Base-by-base conservation (phyloP, 805 yeast genomes). In the Myxozyma neglecta region DNA sequence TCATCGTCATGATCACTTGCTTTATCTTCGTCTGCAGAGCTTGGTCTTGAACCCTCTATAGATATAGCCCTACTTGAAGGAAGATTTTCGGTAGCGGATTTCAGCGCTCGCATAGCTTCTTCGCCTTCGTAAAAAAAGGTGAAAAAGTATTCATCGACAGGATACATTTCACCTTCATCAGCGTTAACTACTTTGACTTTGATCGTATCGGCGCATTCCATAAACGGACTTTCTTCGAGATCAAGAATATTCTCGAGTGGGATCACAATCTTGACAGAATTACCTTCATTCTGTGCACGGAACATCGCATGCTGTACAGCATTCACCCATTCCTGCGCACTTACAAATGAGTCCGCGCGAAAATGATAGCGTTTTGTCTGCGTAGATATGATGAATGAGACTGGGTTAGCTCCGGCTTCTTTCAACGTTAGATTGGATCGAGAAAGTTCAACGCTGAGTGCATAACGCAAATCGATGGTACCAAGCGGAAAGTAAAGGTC, bases 401-500 rank as follows among this genome's bases (percentile, higher is more conserved):
- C 75, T 0, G 76, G 70, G 37, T 70, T 70, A 6, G 69, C 71
- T 49, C 65, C 68, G 56, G 60, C 66, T 16, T 54, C 44, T 14
- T 52, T 34, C 10, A 34, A 35, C n/a, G 59, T 65, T 46, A 50
- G 53, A 35, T 59, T 63, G 1, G 68, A 52, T 18, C 74, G 73
- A 0, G 75, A 65, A 0, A 85, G 74, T 59, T 85, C 91, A 0
- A 87, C 90, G 42, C 81, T 75, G 8, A 82, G 70, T 3, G 92
- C 89, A 9, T 81, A 77, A 48, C 84, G 78, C 63, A 93, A 76
- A 72, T 90, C 94, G 42, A 93, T 84, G 0, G 90, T 86, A 42
- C 88, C 75, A 8, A 79, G 77, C 0, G 98, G 97, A 75, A 90
- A 91, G 73, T 91, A 90, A n/a, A 87, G 75, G 61, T 91, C 96